Evolutionary conservation across 2,329 filamentous ascomycete genomes (phyloP).

Genomic region (Penicillium fuscoglaucum): DNA sequence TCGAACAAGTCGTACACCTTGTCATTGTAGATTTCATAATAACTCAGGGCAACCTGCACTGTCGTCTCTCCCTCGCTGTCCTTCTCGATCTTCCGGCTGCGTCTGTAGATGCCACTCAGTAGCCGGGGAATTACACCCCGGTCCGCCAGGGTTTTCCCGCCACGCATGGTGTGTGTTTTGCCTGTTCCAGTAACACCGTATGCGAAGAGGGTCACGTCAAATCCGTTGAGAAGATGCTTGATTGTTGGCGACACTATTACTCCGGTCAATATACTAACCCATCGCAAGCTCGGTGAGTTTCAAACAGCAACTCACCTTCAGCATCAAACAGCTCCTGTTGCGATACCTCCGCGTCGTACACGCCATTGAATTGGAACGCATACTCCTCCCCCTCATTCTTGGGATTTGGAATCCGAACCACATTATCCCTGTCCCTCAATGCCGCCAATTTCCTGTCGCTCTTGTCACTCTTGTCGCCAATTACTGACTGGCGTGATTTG

Average conservation of each 20-base stretch:
- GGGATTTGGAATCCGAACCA: slow-evolving; percentile 88
- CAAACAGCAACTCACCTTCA: slow-evolving; percentile 64
- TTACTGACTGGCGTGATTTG: slow-evolving; percentile 25
- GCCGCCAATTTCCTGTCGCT: slow-evolving; percentile 28
- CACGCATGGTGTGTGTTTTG: slow-evolving; percentile 95
- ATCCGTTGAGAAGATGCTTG: slow-evolving; percentile 82
- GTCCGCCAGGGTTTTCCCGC: slow-evolving; percentile 80
- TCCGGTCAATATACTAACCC: slow-evolving; percentile 18
- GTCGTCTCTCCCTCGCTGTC: slow-evolving; percentile 69
- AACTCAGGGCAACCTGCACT: slow-evolving; percentile 76
- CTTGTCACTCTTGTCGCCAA: slow-evolving; percentile 24
- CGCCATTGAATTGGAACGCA: slow-evolving; percentile 90
- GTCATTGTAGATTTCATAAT: slow-evolving; percentile 98
- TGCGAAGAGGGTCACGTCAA: slow-evolving; percentile 86
- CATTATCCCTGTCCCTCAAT: slow-evolving; percentile 57
- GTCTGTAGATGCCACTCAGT: slow-evolving; percentile 80
- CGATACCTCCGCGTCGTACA: slow-evolving; percentile 76
- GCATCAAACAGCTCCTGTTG: slow-evolving; percentile 87
- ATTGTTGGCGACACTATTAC: slow-evolving; percentile 76
- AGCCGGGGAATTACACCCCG: slow-evolving; percentile 84
- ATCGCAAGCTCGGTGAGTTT: background rate
- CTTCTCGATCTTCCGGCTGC: slow-evolving; percentile 80
- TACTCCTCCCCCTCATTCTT: slow-evolving; percentile 91
- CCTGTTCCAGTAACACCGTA: slow-evolving; percentile 92
- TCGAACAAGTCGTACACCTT: slow-evolving; percentile 91